Conservation (phyloP, 2,329 filamentous ascomycete genomes). For the Fusarium luffae region DNA sequence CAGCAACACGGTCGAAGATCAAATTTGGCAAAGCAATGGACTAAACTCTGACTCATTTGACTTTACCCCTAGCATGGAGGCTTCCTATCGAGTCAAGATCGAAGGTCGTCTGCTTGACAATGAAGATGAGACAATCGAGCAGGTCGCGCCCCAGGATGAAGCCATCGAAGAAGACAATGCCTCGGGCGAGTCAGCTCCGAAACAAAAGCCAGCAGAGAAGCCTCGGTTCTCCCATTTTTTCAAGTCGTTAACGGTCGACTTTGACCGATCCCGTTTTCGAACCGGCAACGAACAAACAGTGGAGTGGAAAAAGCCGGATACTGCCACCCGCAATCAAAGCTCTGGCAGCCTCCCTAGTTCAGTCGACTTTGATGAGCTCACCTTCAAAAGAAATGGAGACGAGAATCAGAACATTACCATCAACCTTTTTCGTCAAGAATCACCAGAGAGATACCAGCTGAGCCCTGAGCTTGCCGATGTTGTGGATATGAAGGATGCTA, state of each 20-base stretch:
- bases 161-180: constrained; percentile 45
- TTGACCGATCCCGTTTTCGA: constrained; percentile 71
- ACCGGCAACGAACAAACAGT: constrained; percentile 69
- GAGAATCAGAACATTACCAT: constrained; percentile 93
- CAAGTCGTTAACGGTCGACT: constrained; percentile 79
- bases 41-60: constrained; percentile 82
- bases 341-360: constrained; percentile 60
- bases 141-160: constrained; percentile 57
- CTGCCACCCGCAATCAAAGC: constrained; percentile 61
- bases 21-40: constrained; percentile 85
- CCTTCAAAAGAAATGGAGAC: constrained; percentile 91
- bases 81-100: constrained; percentile 90
- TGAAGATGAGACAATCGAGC: constrained; percentile 67
- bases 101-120: constrained; percentile 86
- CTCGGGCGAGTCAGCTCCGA: constrained; percentile 47
- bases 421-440: constrained; percentile 85
- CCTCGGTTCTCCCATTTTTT: constrained; percentile 82
- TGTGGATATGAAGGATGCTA: constrained; percentile 86
- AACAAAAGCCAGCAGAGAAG: constrained; percentile 55
- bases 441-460: constrained; percentile 84
- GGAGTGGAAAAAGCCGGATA: constrained; percentile 87
- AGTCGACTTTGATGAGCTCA: constrained; percentile 87
- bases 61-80: constrained; percentile 79
- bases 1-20: constrained; percentile 92
- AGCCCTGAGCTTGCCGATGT: constrained; percentile 84